Evolutionary conservation across 208 protist species (phyloP).

Genomic region (Polymyxa betae): DNA sequence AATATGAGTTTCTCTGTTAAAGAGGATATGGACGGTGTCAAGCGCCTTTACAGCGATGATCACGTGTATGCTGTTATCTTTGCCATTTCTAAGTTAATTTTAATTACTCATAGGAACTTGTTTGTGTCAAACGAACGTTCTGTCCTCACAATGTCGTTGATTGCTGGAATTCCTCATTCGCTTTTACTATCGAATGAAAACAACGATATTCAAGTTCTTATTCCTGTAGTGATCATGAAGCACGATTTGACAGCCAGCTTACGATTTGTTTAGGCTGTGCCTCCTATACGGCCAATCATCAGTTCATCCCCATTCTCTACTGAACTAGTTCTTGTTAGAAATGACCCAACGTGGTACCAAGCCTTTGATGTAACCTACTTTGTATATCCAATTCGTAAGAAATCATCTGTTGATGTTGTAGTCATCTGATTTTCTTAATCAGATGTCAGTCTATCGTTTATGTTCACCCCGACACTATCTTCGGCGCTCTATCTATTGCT

Average conservation of each 20-base stretch:
- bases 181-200: slow-evolving; percentile 65
- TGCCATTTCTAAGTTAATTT: slow-evolving; percentile 24
- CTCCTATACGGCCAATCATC: slow-evolving; percentile 59
- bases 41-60: slow-evolving; percentile 59
- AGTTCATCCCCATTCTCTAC: slow-evolving; percentile 65
- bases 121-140: slow-evolving; percentile 57
- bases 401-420: neutral
- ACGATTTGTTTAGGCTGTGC: neutral
- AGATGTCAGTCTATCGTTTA: slow-evolving; percentile 83
- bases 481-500: slow-evolving; percentile 87
- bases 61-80: slow-evolving; percentile 63
- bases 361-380: slow-evolving; percentile 53
- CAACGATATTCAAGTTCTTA: slow-evolving; percentile 62
- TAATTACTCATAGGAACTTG: slow-evolving; percentile 49
- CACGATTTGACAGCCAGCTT: too few species aligned
- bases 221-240: slow-evolving; percentile 59
- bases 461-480: slow-evolving; percentile 80
- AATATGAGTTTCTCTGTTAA: slow-evolving; percentile 79
- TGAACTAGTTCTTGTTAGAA: slow-evolving; percentile 66
- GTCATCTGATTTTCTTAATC: slow-evolving; percentile 85
- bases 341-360: slow-evolving; percentile 56
- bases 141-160: slow-evolving; percentile 44
- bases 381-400: slow-evolving; percentile 55
- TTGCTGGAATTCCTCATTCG: slow-evolving; percentile 67
- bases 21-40: slow-evolving; percentile 7